Evolutionary conservation across 129 eudicot species (phyloP).

Genomic region (Chrysanthemum lavandulifolium): DNA sequence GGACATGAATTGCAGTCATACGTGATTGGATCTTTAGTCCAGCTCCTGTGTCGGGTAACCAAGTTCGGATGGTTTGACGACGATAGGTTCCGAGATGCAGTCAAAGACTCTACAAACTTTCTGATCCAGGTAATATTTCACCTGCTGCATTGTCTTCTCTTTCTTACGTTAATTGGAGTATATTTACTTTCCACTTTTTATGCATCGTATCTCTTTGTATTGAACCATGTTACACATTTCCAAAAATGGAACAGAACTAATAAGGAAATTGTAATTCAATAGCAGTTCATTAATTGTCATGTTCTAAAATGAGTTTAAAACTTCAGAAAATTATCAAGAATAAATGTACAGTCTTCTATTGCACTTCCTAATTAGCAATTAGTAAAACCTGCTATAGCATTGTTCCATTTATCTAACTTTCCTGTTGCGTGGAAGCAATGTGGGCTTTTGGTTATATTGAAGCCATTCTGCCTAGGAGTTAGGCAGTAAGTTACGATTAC

Average conservation of each 20-base stretch:
- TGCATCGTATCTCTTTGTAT: constrained; percentile 2
- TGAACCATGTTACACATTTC: constrained; percentile 1
- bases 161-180: neutral
- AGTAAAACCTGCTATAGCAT: neutral
- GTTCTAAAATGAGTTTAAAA: neutral
- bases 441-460: neutral
- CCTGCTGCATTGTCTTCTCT: constrained; percentile 1
- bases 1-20: constrained; percentile 92
- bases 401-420: neutral
- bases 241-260: neutral
- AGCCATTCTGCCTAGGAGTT: neutral
- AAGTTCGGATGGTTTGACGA: constrained; percentile 98
- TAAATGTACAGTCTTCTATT: constrained; percentile 7
- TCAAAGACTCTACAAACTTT: constrained; percentile 79
- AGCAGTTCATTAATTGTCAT: constrained; percentile 1
- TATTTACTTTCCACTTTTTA: neutral
- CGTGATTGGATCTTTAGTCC: constrained; percentile 88
- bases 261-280: neutral
- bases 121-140: constrained; percentile 64
- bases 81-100: constrained; percentile 87
- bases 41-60: constrained; percentile 84
- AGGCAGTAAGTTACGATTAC: neutral
- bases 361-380: neutral
- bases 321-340: neutral
- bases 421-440: neutral